phyloP scores from a whole-genome alignment of 495 filamentous ascomycete species.

The Penicillium coffeae region DNA sequence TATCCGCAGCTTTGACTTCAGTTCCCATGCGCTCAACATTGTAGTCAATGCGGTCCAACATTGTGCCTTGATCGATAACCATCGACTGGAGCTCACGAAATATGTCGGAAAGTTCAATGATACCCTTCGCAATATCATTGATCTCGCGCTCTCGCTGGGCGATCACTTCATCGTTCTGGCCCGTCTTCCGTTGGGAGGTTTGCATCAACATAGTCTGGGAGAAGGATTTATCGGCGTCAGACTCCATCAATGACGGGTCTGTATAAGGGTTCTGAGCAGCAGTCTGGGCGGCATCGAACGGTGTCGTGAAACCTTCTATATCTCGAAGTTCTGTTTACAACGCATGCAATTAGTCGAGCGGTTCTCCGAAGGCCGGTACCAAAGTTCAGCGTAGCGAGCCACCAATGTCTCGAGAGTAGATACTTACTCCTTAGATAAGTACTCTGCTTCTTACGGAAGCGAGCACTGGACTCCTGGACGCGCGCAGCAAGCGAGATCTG shows the following conservation, averaged over 20 bases:
- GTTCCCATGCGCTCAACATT: slow-evolving; percentile 90
- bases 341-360: slow-evolving; percentile 6
- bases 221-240: slow-evolving; percentile 85
- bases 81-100: slow-evolving; percentile 94
- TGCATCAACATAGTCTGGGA: slow-evolving; percentile 85
- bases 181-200: slow-evolving; percentile 61
- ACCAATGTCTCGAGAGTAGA: background rate
- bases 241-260: slow-evolving; percentile 82
- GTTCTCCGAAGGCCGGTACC: too few species aligned
- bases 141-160: slow-evolving; percentile 95
- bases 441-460: slow-evolving; percentile 94
- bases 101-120: slow-evolving; percentile 93
- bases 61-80: slow-evolving; percentile 97
- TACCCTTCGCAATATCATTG: slow-evolving; percentile 94
- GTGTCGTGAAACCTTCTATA: slow-evolving; percentile 60
- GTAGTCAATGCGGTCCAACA: slow-evolving; percentile 97
- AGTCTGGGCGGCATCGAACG: slow-evolving; percentile 61
- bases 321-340: slow-evolving; percentile 70
- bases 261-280: slow-evolving; percentile 63
- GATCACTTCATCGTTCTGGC: slow-evolving; percentile 80
- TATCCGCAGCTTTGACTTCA: slow-evolving; percentile 87
- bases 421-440: slow-evolving; percentile 85
- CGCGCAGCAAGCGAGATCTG: slow-evolving; percentile 82
- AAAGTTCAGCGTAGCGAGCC: too few species aligned
- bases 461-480: slow-evolving; percentile 89